Conservation (phyloP, 2,329 filamentous ascomycete genomes). For the Sclerotinia subarctica region DNA sequence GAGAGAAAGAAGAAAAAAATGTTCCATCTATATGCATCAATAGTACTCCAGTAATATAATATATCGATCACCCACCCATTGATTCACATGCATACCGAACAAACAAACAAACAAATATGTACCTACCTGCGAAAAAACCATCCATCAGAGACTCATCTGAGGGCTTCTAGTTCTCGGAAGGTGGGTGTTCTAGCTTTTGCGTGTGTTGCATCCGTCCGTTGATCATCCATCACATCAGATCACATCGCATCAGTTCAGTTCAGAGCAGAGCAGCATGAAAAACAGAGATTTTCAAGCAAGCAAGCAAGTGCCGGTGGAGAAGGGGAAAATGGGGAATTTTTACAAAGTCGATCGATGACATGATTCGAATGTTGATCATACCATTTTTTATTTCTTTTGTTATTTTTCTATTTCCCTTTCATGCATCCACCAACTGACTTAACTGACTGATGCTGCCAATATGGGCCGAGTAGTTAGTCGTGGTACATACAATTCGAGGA, state of each 20-base stretch:
- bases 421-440: too few species aligned
- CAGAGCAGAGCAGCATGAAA: background rate
- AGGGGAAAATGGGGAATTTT: background rate
- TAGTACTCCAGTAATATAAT: background rate
- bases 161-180: background rate
- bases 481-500: background rate
- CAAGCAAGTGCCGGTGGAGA: background rate
- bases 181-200: background rate
- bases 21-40: too few species aligned
- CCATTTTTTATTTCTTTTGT: background rate
- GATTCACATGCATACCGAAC: background rate
- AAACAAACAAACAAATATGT: background rate
- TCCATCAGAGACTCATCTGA: background rate
- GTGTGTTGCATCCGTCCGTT: background rate
- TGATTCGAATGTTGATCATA: constrained; percentile 5
- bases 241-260: background rate
- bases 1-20: too few species aligned
- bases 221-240: too few species aligned
- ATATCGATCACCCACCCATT: background rate
- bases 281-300: background rate
- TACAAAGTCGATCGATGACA: background rate
- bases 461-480: background rate
- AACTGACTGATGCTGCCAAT: background rate
- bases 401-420: background rate
- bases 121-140: background rate